These are phyloP conservation scores for Septoria linicola DNA, from an alignment of 2,329 filamentous ascomycete genomes.

Conservation along the genomic window DNA sequence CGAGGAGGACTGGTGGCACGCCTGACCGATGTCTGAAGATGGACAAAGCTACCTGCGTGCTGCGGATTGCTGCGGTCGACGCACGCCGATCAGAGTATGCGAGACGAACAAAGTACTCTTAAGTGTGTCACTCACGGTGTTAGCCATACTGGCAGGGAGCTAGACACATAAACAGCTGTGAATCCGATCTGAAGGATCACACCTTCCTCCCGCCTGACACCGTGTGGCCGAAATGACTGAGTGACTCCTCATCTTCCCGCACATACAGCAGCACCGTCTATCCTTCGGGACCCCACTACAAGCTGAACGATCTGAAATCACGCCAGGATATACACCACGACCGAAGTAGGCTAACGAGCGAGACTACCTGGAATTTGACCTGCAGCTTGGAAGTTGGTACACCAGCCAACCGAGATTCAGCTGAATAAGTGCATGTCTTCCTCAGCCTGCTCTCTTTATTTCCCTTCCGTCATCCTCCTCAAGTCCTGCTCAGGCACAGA, in stretches of 20 bases:
- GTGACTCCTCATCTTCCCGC: background rate
- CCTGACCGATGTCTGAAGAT: background rate
- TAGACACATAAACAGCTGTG: background rate
- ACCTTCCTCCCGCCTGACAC: conserved; percentile 1
- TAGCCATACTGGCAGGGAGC: conserved; percentile 5
- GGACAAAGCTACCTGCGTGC: background rate
- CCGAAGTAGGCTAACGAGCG: background rate
- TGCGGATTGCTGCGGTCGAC: conserved; percentile 16
- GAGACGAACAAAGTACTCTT: conserved; percentile 3
- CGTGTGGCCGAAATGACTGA: conserved; percentile 2
- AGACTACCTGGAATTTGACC: conserved; percentile 4
- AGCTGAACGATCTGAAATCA: conserved; percentile 2
- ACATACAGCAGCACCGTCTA: background rate
- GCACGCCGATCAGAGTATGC: background rate
- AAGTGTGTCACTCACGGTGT: conserved; percentile 10
- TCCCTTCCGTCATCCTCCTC: background rate
- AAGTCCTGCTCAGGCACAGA: background rate
- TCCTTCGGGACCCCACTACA: background rate
- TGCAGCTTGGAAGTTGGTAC: conserved; percentile 15
- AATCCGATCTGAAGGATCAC: background rate
- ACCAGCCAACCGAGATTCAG: conserved; percentile 8
- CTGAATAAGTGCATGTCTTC: conserved; percentile 9
- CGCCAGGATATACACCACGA: background rate
- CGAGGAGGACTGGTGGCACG: background rate
- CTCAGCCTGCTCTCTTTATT: background rate